These are phyloP conservation scores for Xylaria polymorpha DNA, from an alignment of 2,329 filamentous ascomycete genomes.

Conservation along the genomic window DNA sequence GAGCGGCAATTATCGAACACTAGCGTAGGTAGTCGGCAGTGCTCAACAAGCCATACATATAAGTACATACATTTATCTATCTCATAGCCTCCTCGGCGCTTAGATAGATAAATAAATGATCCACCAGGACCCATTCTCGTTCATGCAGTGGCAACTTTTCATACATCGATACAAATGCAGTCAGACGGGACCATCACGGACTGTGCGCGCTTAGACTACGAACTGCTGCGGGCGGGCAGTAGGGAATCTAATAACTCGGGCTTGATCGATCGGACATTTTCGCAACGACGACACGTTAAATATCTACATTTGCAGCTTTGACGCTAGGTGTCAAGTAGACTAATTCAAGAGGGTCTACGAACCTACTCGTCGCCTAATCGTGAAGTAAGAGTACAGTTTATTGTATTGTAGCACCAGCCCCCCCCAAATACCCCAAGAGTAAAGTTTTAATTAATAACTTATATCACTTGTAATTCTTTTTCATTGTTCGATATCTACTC, in stretches of 20 bases:
- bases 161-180: neutral
- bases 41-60: neutral
- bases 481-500: constrained; percentile 20
- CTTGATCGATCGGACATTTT: neutral
- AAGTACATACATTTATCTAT: neutral
- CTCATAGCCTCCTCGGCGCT: neutral
- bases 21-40: neutral
- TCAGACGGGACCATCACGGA: constrained; percentile 1
- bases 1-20: neutral
- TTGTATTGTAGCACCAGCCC: neutral
- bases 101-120: neutral
- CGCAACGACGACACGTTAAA: neutral
- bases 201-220: neutral
- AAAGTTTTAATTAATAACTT: constrained; percentile 1
- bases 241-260: neutral
- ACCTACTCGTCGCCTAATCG: neutral
- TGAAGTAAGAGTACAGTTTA: constrained; percentile 4
- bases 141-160: constrained; percentile 2
- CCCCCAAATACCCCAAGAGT: neutral
- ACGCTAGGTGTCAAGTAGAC: neutral
- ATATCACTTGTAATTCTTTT: neutral
- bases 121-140: neutral
- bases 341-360: neutral
- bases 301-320: neutral
- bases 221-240: neutral